These are phyloP conservation scores for Silybum marianum DNA, from an alignment of 129 eudicot genomes.

Conservation along the genomic window DNA sequence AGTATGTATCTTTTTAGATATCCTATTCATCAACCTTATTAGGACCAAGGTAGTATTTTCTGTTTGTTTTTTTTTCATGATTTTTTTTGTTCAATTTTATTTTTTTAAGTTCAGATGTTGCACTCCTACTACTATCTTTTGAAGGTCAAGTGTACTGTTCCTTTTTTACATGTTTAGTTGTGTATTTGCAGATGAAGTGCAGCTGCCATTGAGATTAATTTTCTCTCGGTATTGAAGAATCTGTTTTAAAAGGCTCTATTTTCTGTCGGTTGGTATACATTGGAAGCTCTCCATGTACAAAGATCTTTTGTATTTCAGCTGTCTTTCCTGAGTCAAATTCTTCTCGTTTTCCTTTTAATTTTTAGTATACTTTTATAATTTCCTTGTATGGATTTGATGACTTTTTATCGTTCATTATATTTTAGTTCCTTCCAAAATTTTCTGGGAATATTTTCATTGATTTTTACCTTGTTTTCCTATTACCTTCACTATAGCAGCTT, in stretches of 20 bases:
- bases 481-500: conserved; percentile 1
- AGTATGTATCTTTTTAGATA: not conserved
- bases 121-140: conserved; percentile 10
- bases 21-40: not conserved
- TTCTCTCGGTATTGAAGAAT: conserved; percentile 25
- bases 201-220: conserved; percentile 39
- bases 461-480: conserved; percentile 10
- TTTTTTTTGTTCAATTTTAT: conserved; percentile 3
- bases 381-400: conserved; percentile 32
- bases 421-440: not conserved
- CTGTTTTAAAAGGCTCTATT: conserved; percentile 27
- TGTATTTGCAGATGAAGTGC: conserved; percentile 50
- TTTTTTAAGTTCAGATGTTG: conserved; percentile 14
- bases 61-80: conserved; percentile 15
- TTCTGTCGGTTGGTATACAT: conserved; percentile 28
- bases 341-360: conserved; percentile 17
- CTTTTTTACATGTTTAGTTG: conserved; percentile 35
- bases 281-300: conserved; percentile 35
- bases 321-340: conserved; percentile 27
- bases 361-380: conserved; percentile 20
- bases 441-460: conserved; percentile 19
- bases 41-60: not conserved
- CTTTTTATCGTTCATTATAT: conserved; percentile 19
- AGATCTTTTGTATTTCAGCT: conserved; percentile 22
- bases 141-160: conserved; percentile 5